Base-by-base conservation (phyloP, 2,329 filamentous ascomycete genomes). In the Fulvia fulva region DNA sequence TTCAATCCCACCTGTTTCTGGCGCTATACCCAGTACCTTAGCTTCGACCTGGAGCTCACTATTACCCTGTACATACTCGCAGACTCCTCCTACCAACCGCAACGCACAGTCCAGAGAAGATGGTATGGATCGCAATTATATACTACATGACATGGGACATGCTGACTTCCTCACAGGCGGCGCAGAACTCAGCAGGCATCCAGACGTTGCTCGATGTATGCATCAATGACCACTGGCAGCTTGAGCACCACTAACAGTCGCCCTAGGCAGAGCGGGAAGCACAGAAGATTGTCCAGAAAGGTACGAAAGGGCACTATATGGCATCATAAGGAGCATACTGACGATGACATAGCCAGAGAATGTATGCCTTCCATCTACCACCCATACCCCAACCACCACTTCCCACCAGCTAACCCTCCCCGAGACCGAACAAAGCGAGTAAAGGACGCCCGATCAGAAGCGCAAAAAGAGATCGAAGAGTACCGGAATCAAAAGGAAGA, bases 241-340 rank as follows among this genome's bases (percentile, higher is more conserved):
- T 70, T 6, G 43, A 45, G 26, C 51, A 51, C 21, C 19, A 73
- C 75, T 80, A 66, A 81, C 71, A 63, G 56, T 63, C 43, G 55
- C 65, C 22, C 67, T 68, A 97, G 93, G 92, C 94, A 70, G 94
- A 99, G 84, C 89, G 91, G 78, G 93, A 97, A 77, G 94, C 94
- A 62, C 93, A 96, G 79, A 97, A 97, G 84, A 99, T 99, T 75
- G 92, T 99, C 58, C 93, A 97, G 77, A 91, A 94, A 84, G 90
- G 93, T 95, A 76, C 61, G 80, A n/a, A 21, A 5, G 46, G 50
- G 14, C 28, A 53, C 64, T 73, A 66, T 70, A 57, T 44, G 9
- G 45, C 3, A 22, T 1, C 9, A 12, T 55, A 44, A 16, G 14
- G 43, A 53, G 22, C 28, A 37, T 30, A 49, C 58, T 63, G 50